Conservation (phyloP, 169 alveolate genomes). For the Sarcocystis neurona region DNA sequence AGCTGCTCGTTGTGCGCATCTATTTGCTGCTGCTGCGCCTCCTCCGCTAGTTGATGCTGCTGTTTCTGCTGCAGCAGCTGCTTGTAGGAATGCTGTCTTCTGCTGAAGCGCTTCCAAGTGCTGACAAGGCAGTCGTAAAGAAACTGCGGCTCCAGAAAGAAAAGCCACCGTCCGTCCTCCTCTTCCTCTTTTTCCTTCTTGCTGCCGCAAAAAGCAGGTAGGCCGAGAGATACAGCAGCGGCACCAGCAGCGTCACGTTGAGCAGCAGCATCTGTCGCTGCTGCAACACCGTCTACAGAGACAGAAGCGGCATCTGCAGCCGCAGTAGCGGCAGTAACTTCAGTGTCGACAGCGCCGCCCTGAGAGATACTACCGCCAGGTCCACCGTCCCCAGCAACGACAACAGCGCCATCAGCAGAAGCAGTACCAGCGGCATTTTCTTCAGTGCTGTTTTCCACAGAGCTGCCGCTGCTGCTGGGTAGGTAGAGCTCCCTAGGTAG, state of each 20-base stretch:
- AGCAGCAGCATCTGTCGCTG: not conserved
- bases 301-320: not conserved
- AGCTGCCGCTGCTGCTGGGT: no score
- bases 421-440: no score
- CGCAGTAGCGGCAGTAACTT: not conserved
- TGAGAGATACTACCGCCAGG: no score
- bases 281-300: not conserved
- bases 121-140: constrained; percentile 1
- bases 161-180: not conserved
- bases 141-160: not conserved
- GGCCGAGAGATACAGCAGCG: constrained; percentile 14
- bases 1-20: not conserved
- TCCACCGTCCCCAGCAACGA: no score
- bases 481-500: no score
- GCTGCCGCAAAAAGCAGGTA: not conserved
- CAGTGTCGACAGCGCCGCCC: no score
- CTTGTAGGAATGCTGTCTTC: not conserved
- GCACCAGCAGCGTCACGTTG: constrained; percentile 25
- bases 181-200: not conserved
- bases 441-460: no score
- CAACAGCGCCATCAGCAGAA: no score
- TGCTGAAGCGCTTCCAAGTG: constrained; percentile 47
- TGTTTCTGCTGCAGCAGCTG: constrained; percentile 16
- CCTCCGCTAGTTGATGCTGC: constrained; percentile 11
- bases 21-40: constrained; percentile 36